phyloP scores from a whole-genome alignment of 441 rosid species.

The Oxalis stricta region DNA sequence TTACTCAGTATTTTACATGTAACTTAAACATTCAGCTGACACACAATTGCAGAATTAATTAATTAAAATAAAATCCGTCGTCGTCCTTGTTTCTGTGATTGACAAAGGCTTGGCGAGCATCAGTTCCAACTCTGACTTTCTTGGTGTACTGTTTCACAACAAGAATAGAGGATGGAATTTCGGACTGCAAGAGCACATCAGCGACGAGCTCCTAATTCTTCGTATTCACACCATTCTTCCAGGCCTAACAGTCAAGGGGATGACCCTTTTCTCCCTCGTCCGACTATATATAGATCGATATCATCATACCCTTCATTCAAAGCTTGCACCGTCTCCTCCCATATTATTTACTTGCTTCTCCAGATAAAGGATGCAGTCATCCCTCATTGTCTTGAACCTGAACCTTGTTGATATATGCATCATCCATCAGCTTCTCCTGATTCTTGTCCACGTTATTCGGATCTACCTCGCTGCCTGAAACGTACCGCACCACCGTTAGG shows the following conservation, averaged over 20 bases:
- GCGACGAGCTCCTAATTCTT: slow-evolving; percentile 20
- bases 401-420: slow-evolving; percentile 24
- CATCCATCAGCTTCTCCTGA: slow-evolving; percentile 14
- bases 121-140: background rate
- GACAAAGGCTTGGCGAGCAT: background rate
- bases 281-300: slow-evolving; percentile 15
- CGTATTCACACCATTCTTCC: slow-evolving; percentile 15
- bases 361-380: slow-evolving; percentile 11
- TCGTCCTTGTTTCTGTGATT: background rate
- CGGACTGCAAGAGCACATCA: slow-evolving; percentile 11
- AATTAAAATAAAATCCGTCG: background rate
- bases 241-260: slow-evolving; percentile 11
- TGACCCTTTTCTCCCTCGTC: background rate
- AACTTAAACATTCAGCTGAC: no score
- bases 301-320: background rate
- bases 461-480: slow-evolving; percentile 18
- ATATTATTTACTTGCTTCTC: slow-evolving; percentile 16
- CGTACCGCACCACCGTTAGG: slow-evolving; percentile 53
- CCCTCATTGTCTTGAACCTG: slow-evolving; percentile 18
- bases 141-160: slow-evolving; percentile 8
- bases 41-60: no score
- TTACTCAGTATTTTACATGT: no score
- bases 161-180: slow-evolving; percentile 10
- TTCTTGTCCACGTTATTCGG: background rate
- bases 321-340: slow-evolving; percentile 4